Evolutionary conservation across 768 basidiomycete species (phyloP).

Genomic region (Lactifluus subvellereus): DNA sequence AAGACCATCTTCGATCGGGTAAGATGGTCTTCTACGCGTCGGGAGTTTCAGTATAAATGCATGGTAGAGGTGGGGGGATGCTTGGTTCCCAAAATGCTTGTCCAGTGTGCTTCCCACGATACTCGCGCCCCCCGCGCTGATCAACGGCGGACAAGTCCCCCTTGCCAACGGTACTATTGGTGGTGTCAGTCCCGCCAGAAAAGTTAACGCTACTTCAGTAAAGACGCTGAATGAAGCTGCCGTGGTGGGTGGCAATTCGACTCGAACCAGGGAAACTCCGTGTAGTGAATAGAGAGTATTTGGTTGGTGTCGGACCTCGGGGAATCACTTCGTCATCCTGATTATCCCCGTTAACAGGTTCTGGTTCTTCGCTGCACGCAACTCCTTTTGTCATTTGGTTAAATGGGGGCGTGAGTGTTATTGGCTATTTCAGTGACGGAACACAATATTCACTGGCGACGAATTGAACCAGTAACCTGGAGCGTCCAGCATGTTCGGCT

Average conservation of each 20-base stretch:
- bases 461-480: conserved; percentile 30
- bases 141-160: conserved; percentile 40
- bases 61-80: background rate
- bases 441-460: background rate
- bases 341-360: conserved; percentile 38
- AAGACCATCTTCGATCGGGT: background rate
- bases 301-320: conserved; percentile 35
- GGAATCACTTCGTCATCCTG: background rate
- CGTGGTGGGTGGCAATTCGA: conserved; percentile 1
- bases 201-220: background rate
- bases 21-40: no score
- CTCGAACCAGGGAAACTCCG: conserved; percentile 45
- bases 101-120: conserved; percentile 17
- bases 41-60: background rate
- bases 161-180: conserved; percentile 46
- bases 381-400: conserved; percentile 65
- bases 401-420: conserved; percentile 43
- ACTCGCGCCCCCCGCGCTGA: conserved; percentile 22
- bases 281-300: conserved; percentile 53
- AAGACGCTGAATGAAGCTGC: background rate
- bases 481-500: conserved; percentile 54
- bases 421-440: background rate
- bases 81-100: conserved; percentile 22
- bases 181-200: conserved; percentile 31
- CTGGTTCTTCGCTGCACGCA: conserved; percentile 65